Conservation (phyloP, 2,329 filamentous ascomycete genomes). For the Alternaria novae-zelandiae region DNA sequence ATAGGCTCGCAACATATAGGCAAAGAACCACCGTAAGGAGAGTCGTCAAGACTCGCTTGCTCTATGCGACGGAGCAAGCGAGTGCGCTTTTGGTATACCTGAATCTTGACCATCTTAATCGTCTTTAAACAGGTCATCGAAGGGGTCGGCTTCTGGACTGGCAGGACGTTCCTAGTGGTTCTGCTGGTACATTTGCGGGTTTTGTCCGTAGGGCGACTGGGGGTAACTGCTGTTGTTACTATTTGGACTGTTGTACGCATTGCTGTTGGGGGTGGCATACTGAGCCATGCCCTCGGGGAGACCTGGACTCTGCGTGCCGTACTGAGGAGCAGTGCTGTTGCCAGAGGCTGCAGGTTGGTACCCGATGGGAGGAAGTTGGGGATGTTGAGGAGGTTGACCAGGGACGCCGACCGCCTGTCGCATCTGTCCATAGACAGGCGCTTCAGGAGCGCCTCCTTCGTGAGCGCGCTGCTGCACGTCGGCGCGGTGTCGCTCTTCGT, state of each 20-base stretch:
- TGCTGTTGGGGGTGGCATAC: conserved; percentile 52
- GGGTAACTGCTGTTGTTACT: conserved; percentile 57
- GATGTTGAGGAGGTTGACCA: conserved; percentile 54
- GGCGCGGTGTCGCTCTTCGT: conserved; percentile 81
- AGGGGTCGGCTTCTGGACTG: background rate
- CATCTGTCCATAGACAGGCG: conserved; percentile 53
- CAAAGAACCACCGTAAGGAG: conserved; percentile 33
- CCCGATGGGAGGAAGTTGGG: conserved; percentile 59
- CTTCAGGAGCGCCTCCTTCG: conserved; percentile 59
- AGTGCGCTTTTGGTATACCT: conserved; percentile 17
- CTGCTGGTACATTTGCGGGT: conserved; percentile 57
- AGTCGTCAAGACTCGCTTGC: conserved; percentile 30
- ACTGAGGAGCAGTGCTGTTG: conserved; percentile 52
- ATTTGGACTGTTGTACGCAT: conserved; percentile 52
- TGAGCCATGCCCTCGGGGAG: conserved; percentile 58
- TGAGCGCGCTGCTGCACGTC: conserved; percentile 60
- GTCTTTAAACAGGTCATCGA: background rate
- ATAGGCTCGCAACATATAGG: conserved; percentile 30
- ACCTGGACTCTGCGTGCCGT: conserved; percentile 53
- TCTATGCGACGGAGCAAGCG: conserved; percentile 12
- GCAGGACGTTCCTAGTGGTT: conserved; percentile 36
- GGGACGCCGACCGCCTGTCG: conserved; percentile 53
- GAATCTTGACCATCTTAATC: background rate
- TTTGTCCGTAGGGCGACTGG: conserved; percentile 58
- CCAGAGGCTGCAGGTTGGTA: conserved; percentile 57